These are phyloP conservation scores for Populus simonii DNA, from an alignment of 345 rosid genomes.

Conservation along the genomic window DNA sequence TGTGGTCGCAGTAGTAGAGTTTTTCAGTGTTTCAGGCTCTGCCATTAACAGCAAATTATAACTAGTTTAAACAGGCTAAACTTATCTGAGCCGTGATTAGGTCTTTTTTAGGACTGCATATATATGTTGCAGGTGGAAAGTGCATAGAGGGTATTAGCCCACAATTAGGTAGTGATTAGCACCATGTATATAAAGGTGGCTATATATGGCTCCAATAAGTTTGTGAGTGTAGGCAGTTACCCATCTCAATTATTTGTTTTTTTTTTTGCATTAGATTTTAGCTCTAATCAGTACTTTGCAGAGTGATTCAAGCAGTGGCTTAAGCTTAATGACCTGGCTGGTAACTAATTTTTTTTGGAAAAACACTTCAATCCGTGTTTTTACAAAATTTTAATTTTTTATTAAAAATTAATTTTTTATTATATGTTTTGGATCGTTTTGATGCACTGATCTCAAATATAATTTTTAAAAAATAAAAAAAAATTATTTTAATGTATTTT, in stretches of 20 bases:
- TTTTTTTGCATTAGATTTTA: not conserved
- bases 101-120: not conserved
- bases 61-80: not conserved
- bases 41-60: slow-evolving; percentile 26
- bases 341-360: too few species aligned
- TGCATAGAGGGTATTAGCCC: not conserved
- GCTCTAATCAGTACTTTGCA: not conserved
- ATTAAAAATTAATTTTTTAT: too few species aligned
- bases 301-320: not conserved
- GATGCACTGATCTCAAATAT: rapidly evolving
- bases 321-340: not conserved
- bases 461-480: too few species aligned
- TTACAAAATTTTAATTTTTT: too few species aligned
- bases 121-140: not conserved
- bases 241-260: slow-evolving; percentile 26
- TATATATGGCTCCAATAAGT: not conserved
- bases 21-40: slow-evolving; percentile 27
- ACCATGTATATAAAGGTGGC: slow-evolving; percentile 3
- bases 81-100: not conserved
- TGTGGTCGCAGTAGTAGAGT: slow-evolving; percentile 10
- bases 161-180: not conserved
- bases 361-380: too few species aligned
- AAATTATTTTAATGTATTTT: too few species aligned
- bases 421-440: too few species aligned
- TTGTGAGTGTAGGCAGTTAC: not conserved